Evolutionary conservation across 805 yeast species (phyloP), one percentile per base, ranked within the genome.

Genomic region (Grigorovia transvaalensis): DNA sequence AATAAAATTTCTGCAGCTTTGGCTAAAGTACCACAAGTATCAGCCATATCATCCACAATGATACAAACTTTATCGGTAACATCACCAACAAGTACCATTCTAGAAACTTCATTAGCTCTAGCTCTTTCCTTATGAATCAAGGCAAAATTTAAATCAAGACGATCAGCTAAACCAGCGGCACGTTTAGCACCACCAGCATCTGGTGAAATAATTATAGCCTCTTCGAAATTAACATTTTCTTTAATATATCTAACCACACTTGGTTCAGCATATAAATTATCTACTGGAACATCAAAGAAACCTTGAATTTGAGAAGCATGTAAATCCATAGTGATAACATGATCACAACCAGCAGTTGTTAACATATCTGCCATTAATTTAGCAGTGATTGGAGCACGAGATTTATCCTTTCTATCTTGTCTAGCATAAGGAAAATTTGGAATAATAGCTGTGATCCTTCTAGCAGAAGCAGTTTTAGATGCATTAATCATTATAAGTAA

Each of bases 221-320:
- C 77, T 44, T 78, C 69, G 56, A 71, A 75, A 58, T 77, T 76
- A 49, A 80, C 71, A 51, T 77, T 74, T 57, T 83, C 90, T 54
- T 75, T 77, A 48, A 86, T 85, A 63, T 85, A 85, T 61, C 85
- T 74, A 44, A 86, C 82, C 38, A 85, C 90, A 57, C 82, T 77
- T 50, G 93, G 93, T 69, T 86, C 95, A 20, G 91, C 91, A 62
- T 86, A 86, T 59, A 86, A 70, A 65, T 86, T 86, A 67, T 86
- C 95, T 19, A 85, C 93, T 1, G 95, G 95, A 23, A 83, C 84
- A 56, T 81, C 82, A 59, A 86, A 86, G 62, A 86, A 86, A 8
- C 95, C 95, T 69, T 86, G 95, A 59, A 86, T 86, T 65, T 86
- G 95, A 20, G 90, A 81, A n/a, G 93, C 93, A 64, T 86, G 95